Evolutionary conservation across 2,329 filamentous ascomycete species (phyloP), one percentile per base, ranked within the genome.

Genomic region (Beauveria varroae): DNA sequence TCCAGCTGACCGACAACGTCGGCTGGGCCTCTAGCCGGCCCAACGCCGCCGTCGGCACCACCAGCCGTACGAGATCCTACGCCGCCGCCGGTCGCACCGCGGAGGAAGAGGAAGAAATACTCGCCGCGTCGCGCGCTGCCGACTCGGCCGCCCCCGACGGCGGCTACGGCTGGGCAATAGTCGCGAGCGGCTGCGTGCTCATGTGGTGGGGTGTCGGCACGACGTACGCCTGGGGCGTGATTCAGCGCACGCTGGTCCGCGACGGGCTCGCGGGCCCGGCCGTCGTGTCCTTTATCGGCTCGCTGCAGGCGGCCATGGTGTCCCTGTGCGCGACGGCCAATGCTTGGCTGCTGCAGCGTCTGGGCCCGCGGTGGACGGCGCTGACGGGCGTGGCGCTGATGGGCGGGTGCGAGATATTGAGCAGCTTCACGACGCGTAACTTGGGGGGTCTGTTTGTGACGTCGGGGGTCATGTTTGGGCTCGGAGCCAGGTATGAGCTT

Each of bases 231-330:
- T 87, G 84, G 83, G 85, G 84, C 26, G 77, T 88, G 0, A 72
- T 86, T 52, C 85, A 88, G 69, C 76, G 76, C 4, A 83, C 79
- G 0, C 75, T 87, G 1, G 78, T 85, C 3, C 71, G 79, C 40
- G 71, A 78, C 10, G 73, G 74, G 0, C 70, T 85, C 1, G 76
- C 76, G 0, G 75, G 76, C 0, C 74, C 82, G 0, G 79, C 79
- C 0, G 83, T 80, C 1, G 72, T 87, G 24, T 79, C 82, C 2
- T 87, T 86, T 64, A 80, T 87, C 3, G 84, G 84, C 2, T 82
- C 79, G 0, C 66, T 86, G 14, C 74, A 76, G 9, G 72, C 79
- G 1, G 77, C 81, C 0, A 75, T 79, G 60, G 78, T 83, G 40
- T 79, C 80, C 0, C 74, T 79, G 1, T 73, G 82, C 57, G 84